phyloP scores from a whole-genome alignment of 1,139 yeast species.

The Spencermartinsiella ligniputridi region DNA sequence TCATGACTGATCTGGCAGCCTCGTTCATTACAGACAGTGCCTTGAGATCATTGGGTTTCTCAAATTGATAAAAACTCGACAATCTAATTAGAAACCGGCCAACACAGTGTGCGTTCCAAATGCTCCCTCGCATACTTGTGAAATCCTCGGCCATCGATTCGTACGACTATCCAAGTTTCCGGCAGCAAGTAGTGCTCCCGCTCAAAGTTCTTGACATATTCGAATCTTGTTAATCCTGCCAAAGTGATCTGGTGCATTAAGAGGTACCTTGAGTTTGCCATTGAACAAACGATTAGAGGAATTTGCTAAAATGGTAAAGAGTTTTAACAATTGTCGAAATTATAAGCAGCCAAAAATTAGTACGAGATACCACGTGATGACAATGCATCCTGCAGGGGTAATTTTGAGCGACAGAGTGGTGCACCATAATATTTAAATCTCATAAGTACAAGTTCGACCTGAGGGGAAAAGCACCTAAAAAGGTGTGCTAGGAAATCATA shows the following conservation, averaged over 20 bases:
- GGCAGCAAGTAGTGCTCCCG: constrained; percentile 68
- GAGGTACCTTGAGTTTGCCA: constrained; percentile 25
- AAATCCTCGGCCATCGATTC: constrained; percentile 93
- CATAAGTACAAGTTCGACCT: no score
- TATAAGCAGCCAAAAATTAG: no score
- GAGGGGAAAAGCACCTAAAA: no score
- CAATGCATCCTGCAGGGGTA: no score
- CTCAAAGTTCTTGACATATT: constrained; percentile 83
- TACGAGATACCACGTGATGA: no score
- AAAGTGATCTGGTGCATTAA: background rate
- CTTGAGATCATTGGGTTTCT: constrained; percentile 77
- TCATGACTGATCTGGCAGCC: constrained; percentile 66
- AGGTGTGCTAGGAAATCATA: no score
- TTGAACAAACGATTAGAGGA: no score
- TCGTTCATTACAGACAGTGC: constrained; percentile 79
- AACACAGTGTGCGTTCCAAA: background rate
- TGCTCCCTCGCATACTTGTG: constrained; percentile 44
- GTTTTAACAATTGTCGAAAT: no score
- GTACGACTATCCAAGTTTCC: constrained; percentile 72
- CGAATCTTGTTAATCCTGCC: constrained; percentile 57
- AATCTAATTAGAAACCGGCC: constrained; percentile 34
- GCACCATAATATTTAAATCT: no score
- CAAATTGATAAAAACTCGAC: constrained; percentile 65
- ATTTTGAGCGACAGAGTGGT: no score
- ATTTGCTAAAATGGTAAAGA: no score